Percentiles rank a stretch among this genome's conserved stretches.
Conservation (phyloP, 345 rosid genomes). For the Eucalyptus brandiana region DNA sequence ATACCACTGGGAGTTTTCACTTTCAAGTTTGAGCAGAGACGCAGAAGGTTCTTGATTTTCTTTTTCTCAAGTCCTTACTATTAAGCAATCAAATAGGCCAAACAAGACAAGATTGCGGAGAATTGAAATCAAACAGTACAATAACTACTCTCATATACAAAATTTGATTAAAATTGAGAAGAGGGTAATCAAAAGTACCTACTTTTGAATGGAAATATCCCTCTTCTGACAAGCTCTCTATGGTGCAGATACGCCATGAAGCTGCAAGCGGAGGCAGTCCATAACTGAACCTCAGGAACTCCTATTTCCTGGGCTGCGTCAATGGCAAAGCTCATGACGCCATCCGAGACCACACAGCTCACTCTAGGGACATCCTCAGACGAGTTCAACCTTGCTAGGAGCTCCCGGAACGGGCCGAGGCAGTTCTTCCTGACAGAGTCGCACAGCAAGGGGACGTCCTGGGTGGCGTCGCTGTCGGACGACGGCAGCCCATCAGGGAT, state of each 20-base stretch:
- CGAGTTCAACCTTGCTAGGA: slow-evolving; percentile 1
- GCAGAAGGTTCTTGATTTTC: background rate
- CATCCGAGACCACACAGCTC: slow-evolving; percentile 12
- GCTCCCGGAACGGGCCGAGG: slow-evolving; percentile 11
- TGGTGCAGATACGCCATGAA: slow-evolving; percentile 3
- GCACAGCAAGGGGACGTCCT: background rate
- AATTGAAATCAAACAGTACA: background rate
- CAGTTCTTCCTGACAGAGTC: slow-evolving; percentile 7
- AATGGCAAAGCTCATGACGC: slow-evolving; percentile 10
- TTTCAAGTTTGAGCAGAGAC: background rate
- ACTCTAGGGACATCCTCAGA: background rate
- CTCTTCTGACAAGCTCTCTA: slow-evolving; percentile 1
- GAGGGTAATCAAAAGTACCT: background rate
- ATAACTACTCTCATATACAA: background rate
- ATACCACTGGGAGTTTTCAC: accelerated
- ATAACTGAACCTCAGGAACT: slow-evolving; percentile 3
- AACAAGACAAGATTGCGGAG: background rate
- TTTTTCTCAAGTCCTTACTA: background rate
- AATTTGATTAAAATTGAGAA: background rate
- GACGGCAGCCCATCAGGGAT: slow-evolving; percentile 14
- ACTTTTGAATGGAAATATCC: slow-evolving; percentile 16
- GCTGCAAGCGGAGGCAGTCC: slow-evolving; percentile 10
- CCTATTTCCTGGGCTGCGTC: slow-evolving; percentile 5
- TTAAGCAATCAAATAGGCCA: background rate
- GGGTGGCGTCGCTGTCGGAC: slow-evolving; percentile 8